A percentile compares a stretch with the other conserved stretches of the same genome.
Conservation (phyloP, 208 protist species). For the Trichomonas tenax region DNA sequence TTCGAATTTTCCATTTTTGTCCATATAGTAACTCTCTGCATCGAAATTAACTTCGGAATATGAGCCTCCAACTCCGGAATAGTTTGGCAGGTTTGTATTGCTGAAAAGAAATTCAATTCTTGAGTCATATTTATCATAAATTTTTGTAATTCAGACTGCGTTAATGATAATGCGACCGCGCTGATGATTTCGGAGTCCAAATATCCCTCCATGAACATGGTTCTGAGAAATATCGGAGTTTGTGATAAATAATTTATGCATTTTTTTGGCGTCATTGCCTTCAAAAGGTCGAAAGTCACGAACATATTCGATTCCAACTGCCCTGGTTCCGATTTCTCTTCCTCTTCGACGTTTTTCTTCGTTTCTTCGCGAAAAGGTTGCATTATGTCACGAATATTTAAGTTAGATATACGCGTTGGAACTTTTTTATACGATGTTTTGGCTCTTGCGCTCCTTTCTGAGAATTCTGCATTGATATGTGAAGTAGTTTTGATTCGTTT, state of each 20-base stretch:
- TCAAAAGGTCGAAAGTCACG: neutral
- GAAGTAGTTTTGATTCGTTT: neutral
- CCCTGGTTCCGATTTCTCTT: neutral
- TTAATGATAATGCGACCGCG: neutral
- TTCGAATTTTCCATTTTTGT: neutral
- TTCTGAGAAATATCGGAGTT: neutral
- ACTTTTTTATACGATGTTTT: neutral
- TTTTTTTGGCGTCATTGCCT: neutral
- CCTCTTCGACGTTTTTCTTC: neutral
- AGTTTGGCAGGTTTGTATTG: neutral
- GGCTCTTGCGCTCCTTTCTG: neutral
- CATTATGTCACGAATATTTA: neutral
- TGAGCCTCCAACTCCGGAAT: neutral
- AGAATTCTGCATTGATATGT: neutral
- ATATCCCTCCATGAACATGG: neutral
- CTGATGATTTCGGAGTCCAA: neutral
- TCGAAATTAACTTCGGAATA: neutral
- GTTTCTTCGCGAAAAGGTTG: neutral
- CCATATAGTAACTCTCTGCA: neutral
- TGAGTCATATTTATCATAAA: constrained; percentile 4
- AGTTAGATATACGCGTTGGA: neutral
- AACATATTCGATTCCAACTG: neutral
- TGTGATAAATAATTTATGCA: neutral
- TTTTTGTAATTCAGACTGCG: neutral
- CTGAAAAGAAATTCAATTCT: neutral